A percentile compares a stretch with the other conserved stretches of the same genome.
Evolutionary conservation across 2,329 filamentous ascomycete genomes (phyloP).

Genomic region (Colletotrichum tropicicola): DNA sequence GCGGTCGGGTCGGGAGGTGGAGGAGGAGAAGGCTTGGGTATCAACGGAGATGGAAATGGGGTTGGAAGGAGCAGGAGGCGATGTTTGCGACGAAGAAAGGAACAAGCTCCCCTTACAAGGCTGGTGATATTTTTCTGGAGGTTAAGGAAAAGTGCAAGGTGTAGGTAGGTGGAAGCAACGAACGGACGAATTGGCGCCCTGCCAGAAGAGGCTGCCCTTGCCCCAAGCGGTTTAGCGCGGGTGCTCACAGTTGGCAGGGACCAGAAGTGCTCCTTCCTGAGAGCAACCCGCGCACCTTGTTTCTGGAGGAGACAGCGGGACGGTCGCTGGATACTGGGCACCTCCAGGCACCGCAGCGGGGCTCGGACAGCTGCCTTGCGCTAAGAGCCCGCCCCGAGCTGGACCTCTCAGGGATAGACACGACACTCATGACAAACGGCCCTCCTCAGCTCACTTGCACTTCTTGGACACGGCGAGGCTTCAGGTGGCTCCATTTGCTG

Average conservation of each 20-base stretch:
- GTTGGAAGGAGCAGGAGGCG: conserved; percentile 24
- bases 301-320: conserved; percentile 5
- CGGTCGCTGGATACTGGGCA: conserved; percentile 7
- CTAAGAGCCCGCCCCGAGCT: conserved; percentile 16
- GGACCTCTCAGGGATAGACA: conserved; percentile 28
- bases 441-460: background rate
- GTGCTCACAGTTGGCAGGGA: conserved; percentile 17
- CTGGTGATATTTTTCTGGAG: conserved; percentile 34
- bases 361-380: conserved; percentile 18
- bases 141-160: conserved; percentile 31
- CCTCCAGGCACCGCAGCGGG: conserved; percentile 23
- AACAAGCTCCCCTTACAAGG: conserved; percentile 32
- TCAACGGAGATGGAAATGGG: conserved; percentile 32
- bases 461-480: background rate
- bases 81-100: conserved; percentile 32
- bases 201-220: conserved; percentile 24
- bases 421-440: conserved; percentile 6
- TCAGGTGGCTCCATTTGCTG: background rate
- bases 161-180: conserved; percentile 28
- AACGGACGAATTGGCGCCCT: conserved; percentile 33
- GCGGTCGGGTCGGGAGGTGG: conserved; percentile 24
- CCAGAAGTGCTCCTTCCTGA: conserved; percentile 17
- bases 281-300: conserved; percentile 2
- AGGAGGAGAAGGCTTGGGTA: conserved; percentile 23
- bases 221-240: conserved; percentile 22